Evolutionary conservation across 1,284 basidiomycete genomes (phyloP), one percentile per base, ranked within the genome.

Genomic region (Vanrija pseudolonga): DNA sequence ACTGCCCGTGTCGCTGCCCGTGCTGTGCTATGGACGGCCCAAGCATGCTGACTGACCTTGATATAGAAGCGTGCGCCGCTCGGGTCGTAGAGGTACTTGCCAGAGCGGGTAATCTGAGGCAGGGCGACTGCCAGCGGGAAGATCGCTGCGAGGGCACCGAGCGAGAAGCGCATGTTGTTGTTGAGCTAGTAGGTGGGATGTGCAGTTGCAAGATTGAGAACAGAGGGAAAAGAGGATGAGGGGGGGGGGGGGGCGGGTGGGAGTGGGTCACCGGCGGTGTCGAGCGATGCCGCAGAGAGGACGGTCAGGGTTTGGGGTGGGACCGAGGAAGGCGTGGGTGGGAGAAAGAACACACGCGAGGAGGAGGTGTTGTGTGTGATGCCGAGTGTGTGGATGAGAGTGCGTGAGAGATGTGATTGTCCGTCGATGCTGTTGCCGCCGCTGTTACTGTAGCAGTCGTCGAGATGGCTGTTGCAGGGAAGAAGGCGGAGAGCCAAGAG

Each of bases 31-130:
- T n/a, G n/a, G 19, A 17, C 14, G 32, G 14, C 32, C 12, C 32
- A 32, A 32, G 14, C 32, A 12, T 32, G 7, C 17, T 5, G 1
- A 62, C 74, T 40, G 45, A 77, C 77, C 68, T 91, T 93, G 78
- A 95, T 88, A 75, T 86, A 93, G 78, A 94, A 95, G 46, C 92
- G 80, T 45, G 73, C 83, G 2, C 88, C 89, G 48, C 84, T 81
- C 9, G 81, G 81, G 43, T 77, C 69, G 77, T 90, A 94, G 32
- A 95, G 84, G 72, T 91, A 94, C 68, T 85, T 84, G 38, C 75
- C 75, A 43, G 65, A 66, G 41, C 75, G 61, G 3, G 71, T 66
- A 57, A 77, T 72, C 24, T 66, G 54, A 6, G 74, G 68, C 15
- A 76, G 57, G 24, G 73, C 73, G 8, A 61, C 51, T 0, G 61